These are phyloP conservation scores for Blastobotrys elegans DNA, from an alignment of 1,139 yeast genomes.

Conservation along the genomic window DNA sequence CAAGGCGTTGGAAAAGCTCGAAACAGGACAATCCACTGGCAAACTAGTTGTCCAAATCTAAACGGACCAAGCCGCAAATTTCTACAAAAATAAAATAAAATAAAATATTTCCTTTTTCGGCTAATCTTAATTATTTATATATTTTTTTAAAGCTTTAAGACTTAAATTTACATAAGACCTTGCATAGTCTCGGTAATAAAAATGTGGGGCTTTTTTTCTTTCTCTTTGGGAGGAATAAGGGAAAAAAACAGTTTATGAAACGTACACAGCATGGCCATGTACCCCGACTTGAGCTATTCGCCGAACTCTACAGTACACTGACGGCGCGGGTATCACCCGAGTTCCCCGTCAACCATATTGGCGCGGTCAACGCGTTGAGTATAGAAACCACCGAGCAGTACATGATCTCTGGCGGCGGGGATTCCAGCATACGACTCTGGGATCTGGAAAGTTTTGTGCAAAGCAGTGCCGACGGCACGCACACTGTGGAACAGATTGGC, in stretches of 20 bases:
- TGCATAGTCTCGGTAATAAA: too few relatives aligned
- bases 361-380: slow-evolving; percentile 61
- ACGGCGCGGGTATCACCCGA: slow-evolving; percentile 9
- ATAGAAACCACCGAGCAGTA: slow-evolving; percentile 52
- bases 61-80: too few relatives aligned
- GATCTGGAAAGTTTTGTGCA: slow-evolving; percentile 19
- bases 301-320: slow-evolving; percentile 3
- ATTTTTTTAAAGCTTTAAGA: too few relatives aligned
- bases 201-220: too few relatives aligned
- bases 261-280: too few relatives aligned
- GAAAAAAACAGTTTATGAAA: too few relatives aligned
- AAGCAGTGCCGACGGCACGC: slow-evolving; percentile 12
- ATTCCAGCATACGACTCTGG: slow-evolving; percentile 50
- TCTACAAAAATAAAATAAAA: too few relatives aligned
- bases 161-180: too few relatives aligned
- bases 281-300: neutral
- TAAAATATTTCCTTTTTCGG: too few relatives aligned
- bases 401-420: slow-evolving; percentile 71
- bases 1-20: slow-evolving; percentile 61
- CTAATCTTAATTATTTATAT: too few relatives aligned
- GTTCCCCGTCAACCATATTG: slow-evolving; percentile 24
- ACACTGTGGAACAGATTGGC: slow-evolving; percentile 33
- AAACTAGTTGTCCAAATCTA: slow-evolving; percentile 63
- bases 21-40: slow-evolving; percentile 72
- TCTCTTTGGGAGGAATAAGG: too few relatives aligned